A percentile compares a stretch with the other conserved stretches of the same genome.
Conservation (phyloP, 2,329 filamentous ascomycete genomes). For the Penicillium hordei region DNA sequence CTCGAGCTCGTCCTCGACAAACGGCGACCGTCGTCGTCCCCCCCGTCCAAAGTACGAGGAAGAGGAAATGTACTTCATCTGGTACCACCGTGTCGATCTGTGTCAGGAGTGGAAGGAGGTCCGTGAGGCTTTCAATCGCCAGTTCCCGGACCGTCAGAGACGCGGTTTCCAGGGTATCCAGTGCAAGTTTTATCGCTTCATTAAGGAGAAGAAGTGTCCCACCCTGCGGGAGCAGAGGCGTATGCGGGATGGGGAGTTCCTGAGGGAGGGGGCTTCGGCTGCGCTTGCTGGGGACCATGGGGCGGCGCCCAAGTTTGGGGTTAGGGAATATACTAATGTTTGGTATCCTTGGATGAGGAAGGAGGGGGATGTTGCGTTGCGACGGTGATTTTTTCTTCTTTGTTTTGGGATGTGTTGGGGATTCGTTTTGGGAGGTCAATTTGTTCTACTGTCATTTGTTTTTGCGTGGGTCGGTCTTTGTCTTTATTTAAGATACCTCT, state of each 20-base stretch:
- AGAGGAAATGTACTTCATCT: constrained; percentile 52
- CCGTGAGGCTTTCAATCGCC: constrained; percentile 44
- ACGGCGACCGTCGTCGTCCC: constrained; percentile 40
- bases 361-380: constrained; percentile 1
- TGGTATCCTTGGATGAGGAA: constrained; percentile 49
- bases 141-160: constrained; percentile 44
- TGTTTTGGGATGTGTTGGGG: background rate
- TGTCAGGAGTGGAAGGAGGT: constrained; percentile 49
- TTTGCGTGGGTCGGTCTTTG: constrained; percentile 13
- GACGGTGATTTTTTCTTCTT: background rate
- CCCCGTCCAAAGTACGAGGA: constrained; percentile 49
- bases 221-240: constrained; percentile 46
- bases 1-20: constrained; percentile 40
- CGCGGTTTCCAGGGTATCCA: constrained; percentile 49
- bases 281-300: constrained; percentile 19
- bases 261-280: constrained; percentile 31
- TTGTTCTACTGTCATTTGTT: constrained; percentile 18
- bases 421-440: background rate
- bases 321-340: constrained; percentile 37
- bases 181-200: constrained; percentile 53
- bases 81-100: constrained; percentile 51
- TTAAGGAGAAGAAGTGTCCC: constrained; percentile 46
- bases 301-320: background rate
- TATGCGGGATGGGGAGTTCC: constrained; percentile 42
- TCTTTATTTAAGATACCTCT: constrained; percentile 20